Conservation (phyloP, 768 basidiomycete species). For the Chalciporus piperatus region DNA sequence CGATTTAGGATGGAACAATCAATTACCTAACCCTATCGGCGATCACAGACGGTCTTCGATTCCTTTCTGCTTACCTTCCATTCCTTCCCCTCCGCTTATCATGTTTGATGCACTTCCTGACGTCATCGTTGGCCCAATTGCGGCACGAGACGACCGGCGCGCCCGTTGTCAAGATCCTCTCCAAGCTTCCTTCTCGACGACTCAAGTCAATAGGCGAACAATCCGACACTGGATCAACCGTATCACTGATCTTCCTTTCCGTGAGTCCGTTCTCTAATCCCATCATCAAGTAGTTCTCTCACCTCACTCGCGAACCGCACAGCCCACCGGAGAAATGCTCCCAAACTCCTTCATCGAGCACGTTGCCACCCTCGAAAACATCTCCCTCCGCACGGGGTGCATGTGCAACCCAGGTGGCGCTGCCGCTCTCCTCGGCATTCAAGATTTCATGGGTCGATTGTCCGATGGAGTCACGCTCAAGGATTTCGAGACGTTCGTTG, state of each 20-base stretch:
- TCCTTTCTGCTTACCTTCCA: conserved; percentile 75
- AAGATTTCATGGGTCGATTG: conserved; percentile 60
- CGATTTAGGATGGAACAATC: conserved; percentile 73
- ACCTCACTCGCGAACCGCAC: neutral
- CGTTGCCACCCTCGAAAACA: conserved; percentile 57
- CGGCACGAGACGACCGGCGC: conserved; percentile 58
- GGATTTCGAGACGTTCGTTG: conserved; percentile 60
- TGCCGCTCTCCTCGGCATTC: conserved; percentile 64
- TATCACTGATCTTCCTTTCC: conserved; percentile 60
- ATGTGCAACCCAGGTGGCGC: conserved; percentile 89
- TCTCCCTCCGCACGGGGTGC: conserved; percentile 81
- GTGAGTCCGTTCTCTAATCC: conserved; percentile 38
- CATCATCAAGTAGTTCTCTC: conserved; percentile 4
- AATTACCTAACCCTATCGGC: conserved; percentile 77
- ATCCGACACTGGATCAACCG: conserved; percentile 60
- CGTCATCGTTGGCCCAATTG: conserved; percentile 50
- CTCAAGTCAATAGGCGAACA: conserved; percentile 61
- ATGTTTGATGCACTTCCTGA: conserved; percentile 62
- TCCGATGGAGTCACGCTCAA: conserved; percentile 57
- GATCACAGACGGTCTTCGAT: conserved; percentile 74
- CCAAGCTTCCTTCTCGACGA: conserved; percentile 52
- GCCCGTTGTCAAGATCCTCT: conserved; percentile 69
- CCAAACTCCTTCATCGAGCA: conserved; percentile 74
- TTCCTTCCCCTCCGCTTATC: conserved; percentile 76
- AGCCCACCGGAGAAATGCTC: conserved; percentile 67